Conservation (phyloP, 2,329 filamentous ascomycete genomes). For the Cladosporium sp. region DNA sequence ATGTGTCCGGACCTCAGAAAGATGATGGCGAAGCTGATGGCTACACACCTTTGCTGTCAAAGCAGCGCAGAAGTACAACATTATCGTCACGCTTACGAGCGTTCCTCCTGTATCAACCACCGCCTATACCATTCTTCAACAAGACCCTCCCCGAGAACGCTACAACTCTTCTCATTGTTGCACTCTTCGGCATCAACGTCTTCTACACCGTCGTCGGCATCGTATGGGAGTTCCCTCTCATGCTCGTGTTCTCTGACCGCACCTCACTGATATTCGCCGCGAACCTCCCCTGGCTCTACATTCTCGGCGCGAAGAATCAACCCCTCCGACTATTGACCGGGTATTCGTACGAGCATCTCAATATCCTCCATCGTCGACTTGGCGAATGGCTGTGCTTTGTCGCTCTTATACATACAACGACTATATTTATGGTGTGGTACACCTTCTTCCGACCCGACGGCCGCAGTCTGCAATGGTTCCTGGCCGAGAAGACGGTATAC, state of each 20-base stretch:
- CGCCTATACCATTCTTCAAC: slow-evolving; percentile 53
- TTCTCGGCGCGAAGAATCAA: slow-evolving; percentile 64
- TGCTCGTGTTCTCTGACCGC: slow-evolving; percentile 57
- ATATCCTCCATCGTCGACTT: slow-evolving; percentile 61
- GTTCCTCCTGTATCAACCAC: slow-evolving; percentile 54
- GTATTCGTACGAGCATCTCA: slow-evolving; percentile 62
- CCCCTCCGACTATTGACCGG: slow-evolving; percentile 59
- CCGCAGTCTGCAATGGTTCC: slow-evolving; percentile 47
- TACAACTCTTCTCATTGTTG: slow-evolving; percentile 49
- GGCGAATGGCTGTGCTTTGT: slow-evolving; percentile 60
- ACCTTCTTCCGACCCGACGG: slow-evolving; percentile 44
- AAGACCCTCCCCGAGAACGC: slow-evolving; percentile 56
- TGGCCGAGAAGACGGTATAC: slow-evolving; percentile 50
- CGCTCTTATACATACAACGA: slow-evolving; percentile 52
- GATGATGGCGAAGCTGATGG: neutral
- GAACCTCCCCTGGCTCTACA: slow-evolving; percentile 54
- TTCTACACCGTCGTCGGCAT: slow-evolving; percentile 56
- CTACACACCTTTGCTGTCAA: neutral
- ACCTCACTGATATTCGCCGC: slow-evolving; percentile 51
- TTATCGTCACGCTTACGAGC: slow-evolving; percentile 13
- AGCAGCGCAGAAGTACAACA: neutral
- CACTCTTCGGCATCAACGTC: slow-evolving; percentile 52
- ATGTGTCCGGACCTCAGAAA: neutral
- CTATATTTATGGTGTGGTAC: slow-evolving; percentile 56
- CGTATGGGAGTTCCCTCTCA: slow-evolving; percentile 44